Evolutionary conservation across 768 basidiomycete species (phyloP).

Genomic region (Grammothele lineata): DNA sequence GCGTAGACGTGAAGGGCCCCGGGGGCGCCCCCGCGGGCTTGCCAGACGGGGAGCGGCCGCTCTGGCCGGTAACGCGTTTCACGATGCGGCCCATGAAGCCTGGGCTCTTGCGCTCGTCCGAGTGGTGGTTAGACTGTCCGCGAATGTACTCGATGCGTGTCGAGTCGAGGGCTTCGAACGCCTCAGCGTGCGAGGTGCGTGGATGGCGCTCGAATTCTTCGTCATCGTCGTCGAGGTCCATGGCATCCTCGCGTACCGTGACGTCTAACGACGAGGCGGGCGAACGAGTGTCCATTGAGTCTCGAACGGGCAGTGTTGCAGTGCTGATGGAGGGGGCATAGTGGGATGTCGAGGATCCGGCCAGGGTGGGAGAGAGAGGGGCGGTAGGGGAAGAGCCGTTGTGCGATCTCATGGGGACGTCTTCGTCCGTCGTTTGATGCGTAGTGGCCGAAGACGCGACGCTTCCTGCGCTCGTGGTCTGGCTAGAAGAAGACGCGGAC

Average conservation of each 20-base stretch:
- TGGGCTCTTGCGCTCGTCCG: constrained; percentile 16
- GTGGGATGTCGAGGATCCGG: constrained; percentile 5
- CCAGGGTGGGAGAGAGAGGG: constrained; percentile 15
- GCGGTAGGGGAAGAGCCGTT: constrained; percentile 8
- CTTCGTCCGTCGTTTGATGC: constrained; percentile 7
- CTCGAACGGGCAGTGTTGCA: neutral
- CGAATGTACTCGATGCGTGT: constrained; percentile 25
- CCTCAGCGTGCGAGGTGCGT: constrained; percentile 33
- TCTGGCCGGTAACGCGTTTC: constrained; percentile 20
- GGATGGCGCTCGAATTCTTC: too few species aligned
- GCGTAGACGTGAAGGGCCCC: constrained; percentile 14
- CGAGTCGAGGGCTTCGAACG: constrained; percentile 32
- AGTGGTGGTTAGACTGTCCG: constrained; percentile 14
- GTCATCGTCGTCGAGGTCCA: constrained; percentile 23
- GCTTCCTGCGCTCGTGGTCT: constrained; percentile 17
- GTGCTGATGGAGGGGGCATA: constrained; percentile 14
- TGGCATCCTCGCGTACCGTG: constrained; percentile 6
- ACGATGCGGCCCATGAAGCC: constrained; percentile 15
- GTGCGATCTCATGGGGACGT: constrained; percentile 6
- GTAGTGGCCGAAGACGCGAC: constrained; percentile 6
- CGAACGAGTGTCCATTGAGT: constrained; percentile 9
- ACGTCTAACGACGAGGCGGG: constrained; percentile 10
- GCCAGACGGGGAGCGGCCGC: constrained; percentile 2
- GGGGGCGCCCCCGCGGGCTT: constrained; percentile 14
- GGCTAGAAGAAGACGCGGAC: constrained; percentile 5